Conservation (phyloP, 2,329 filamentous ascomycete genomes). For the Eurotiales sp. region DNA sequence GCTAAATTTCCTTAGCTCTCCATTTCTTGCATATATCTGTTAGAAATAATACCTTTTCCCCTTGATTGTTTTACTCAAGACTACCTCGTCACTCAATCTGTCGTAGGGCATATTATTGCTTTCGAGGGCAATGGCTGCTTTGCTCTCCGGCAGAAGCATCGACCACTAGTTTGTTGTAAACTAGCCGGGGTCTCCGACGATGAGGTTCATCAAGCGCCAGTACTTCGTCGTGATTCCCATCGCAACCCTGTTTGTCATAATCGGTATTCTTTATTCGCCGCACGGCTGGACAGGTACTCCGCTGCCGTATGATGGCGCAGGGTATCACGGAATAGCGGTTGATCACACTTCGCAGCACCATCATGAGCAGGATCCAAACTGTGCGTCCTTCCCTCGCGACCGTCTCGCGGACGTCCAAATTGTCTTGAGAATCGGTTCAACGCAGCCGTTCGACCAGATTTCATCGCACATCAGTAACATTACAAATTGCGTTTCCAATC, state of each 20-base stretch:
- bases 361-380: neutral
- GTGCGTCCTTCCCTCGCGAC: constrained; percentile 28
- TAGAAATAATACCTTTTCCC: too few relatives aligned
- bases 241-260: neutral
- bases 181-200: neutral
- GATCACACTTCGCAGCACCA: neutral
- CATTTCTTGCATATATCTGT: too few relatives aligned
- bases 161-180: neutral
- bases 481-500: constrained; percentile 54
- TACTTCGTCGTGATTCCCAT: constrained; percentile 1
- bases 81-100: too few relatives aligned
- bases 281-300: constrained; percentile 5
- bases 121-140: constrained; percentile 4
- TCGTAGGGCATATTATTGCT: too few relatives aligned
- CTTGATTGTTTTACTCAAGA: too few relatives aligned
- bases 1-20: too few relatives aligned
- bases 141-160: neutral
- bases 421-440: constrained; percentile 56
- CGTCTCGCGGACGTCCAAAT: constrained; percentile 51
- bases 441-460: constrained; percentile 53
- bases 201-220: constrained; percentile 1
- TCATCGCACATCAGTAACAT: constrained; percentile 53
- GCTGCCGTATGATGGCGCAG: neutral
- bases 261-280: constrained; percentile 8
- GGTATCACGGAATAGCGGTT: neutral